phyloP scores from a whole-genome alignment of 2,329 filamentous ascomycete species.

The Chaetomiaceae sp. region DNA sequence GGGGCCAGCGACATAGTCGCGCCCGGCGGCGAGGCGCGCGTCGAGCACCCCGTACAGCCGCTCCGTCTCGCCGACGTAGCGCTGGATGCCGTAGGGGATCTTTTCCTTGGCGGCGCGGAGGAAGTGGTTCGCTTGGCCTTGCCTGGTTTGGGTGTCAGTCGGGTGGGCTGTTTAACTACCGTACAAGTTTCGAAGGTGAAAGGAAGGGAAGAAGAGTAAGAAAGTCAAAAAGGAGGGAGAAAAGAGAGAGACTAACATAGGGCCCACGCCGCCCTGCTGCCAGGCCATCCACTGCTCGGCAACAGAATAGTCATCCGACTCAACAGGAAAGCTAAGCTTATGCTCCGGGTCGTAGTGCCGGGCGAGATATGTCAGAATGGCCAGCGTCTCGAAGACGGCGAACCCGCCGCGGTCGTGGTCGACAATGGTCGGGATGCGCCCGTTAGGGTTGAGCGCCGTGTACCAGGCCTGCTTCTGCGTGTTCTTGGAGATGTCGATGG shows the following conservation, averaged over 20 bases:
- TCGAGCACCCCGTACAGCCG: constrained; percentile 71
- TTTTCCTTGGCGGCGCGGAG: constrained; percentile 60
- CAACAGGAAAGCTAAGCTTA: constrained; percentile 34
- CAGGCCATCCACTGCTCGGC: constrained; percentile 61
- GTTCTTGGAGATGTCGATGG: constrained; percentile 56
- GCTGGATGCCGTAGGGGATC: constrained; percentile 65
- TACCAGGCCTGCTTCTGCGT: constrained; percentile 66
- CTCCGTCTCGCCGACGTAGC: constrained; percentile 71
- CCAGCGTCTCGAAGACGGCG: constrained; percentile 67
- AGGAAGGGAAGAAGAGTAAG: too few relatives aligned
- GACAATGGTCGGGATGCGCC: constrained; percentile 60
- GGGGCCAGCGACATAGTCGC: constrained; percentile 52
- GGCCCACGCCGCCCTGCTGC: constrained; percentile 71
- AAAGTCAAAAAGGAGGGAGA: constrained; percentile 6
- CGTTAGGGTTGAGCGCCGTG: constrained; percentile 58
- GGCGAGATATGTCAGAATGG: constrained; percentile 66
- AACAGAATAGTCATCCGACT: constrained; percentile 35
- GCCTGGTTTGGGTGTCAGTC: too few relatives aligned
- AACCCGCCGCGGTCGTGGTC: constrained; percentile 60
- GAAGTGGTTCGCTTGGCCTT: constrained; percentile 75
- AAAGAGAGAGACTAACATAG: constrained; percentile 36
- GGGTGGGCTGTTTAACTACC: too few relatives aligned
- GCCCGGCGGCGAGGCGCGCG: constrained; percentile 51
- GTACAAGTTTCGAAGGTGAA: too few relatives aligned
- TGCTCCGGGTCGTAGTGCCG: constrained; percentile 23